These are phyloP conservation scores for Ceratobasidium sp. DNA, from an alignment of 1,284 basidiomycete genomes.

Conservation along the genomic window DNA sequence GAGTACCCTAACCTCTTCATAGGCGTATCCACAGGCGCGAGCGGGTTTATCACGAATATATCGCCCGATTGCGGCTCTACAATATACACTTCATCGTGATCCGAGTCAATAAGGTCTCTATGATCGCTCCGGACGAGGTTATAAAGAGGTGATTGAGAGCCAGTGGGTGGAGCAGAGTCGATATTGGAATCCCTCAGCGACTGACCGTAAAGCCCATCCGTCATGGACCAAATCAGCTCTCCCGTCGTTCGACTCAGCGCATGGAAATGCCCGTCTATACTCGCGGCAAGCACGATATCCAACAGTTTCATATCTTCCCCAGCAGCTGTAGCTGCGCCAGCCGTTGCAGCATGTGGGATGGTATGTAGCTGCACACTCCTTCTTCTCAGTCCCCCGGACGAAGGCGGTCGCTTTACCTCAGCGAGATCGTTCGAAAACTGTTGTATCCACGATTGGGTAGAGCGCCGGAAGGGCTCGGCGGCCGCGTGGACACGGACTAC, in stretches of 20 bases:
- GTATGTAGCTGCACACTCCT: no score
- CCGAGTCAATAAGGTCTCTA: conserved; percentile 64
- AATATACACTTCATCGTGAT: conserved; percentile 81
- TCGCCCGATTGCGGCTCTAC: conserved; percentile 92
- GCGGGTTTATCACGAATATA: conserved; percentile 85
- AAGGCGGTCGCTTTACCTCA: not conserved
- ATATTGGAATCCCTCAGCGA: conserved; percentile 52
- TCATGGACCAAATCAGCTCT: conserved; percentile 83
- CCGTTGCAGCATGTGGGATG: conserved; percentile 20
- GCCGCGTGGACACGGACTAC: conserved; percentile 27
- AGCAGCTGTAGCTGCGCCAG: not conserved
- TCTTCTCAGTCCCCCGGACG: conserved; percentile 6
- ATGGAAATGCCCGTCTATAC: conserved; percentile 92
- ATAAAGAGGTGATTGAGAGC: conserved; percentile 59
- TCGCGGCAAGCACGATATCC: conserved; percentile 85
- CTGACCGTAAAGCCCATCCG: conserved; percentile 60
- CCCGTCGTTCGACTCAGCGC: conserved; percentile 87
- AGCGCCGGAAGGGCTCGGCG: conserved; percentile 21
- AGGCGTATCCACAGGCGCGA: conserved; percentile 65
- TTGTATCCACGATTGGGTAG: conserved; percentile 27
- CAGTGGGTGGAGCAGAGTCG: conserved; percentile 65
- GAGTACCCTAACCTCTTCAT: conserved; percentile 87
- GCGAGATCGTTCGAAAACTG: conserved; percentile 34
- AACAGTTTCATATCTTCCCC: conserved; percentile 70
- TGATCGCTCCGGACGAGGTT: conserved; percentile 77